Evolutionary conservation across 208 protist species (phyloP).

Genomic region (Trypanosoma mega): DNA sequence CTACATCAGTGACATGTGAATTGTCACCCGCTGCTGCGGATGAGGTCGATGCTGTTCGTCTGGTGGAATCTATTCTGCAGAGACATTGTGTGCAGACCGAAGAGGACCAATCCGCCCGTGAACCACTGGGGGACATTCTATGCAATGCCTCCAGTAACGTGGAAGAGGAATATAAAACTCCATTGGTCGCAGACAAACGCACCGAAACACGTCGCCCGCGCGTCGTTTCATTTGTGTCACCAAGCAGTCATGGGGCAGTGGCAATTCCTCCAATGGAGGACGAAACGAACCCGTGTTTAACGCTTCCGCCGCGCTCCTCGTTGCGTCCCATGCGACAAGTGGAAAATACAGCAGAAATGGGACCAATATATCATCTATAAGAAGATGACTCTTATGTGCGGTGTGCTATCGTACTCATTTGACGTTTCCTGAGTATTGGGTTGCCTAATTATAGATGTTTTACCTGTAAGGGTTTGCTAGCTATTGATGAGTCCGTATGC

Average conservation of each 20-base stretch:
- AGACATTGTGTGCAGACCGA: conserved; percentile 2
- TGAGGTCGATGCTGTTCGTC: conserved; percentile 2
- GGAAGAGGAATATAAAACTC: background rate
- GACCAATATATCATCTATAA: too few species aligned
- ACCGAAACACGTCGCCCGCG: conserved; percentile 4
- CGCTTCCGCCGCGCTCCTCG: conserved; percentile 4
- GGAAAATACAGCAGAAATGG: background rate
- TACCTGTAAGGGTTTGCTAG: too few species aligned
- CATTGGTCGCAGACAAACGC: background rate
- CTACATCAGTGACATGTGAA: too few species aligned
- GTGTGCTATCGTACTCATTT: too few species aligned
- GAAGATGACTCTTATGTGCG: too few species aligned
- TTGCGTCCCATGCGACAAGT: background rate
- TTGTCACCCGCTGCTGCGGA: too few species aligned
- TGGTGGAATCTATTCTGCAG: conserved; percentile 13
- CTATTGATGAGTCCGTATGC: too few species aligned
- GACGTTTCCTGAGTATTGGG: too few species aligned
- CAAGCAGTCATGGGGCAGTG: conserved; percentile 22
- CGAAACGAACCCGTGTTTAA: background rate
- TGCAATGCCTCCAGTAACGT: background rate
- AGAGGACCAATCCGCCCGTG: background rate
- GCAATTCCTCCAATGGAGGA: conserved; percentile 4
- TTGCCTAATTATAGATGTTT: too few species aligned
- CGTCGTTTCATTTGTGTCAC: conserved; percentile 20
- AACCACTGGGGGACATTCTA: background rate